Percentiles rank a stretch among this genome's conserved stretches.
phyloP scores from a whole-genome alignment of 805 yeast species.

The Yueomyces sinensis region DNA sequence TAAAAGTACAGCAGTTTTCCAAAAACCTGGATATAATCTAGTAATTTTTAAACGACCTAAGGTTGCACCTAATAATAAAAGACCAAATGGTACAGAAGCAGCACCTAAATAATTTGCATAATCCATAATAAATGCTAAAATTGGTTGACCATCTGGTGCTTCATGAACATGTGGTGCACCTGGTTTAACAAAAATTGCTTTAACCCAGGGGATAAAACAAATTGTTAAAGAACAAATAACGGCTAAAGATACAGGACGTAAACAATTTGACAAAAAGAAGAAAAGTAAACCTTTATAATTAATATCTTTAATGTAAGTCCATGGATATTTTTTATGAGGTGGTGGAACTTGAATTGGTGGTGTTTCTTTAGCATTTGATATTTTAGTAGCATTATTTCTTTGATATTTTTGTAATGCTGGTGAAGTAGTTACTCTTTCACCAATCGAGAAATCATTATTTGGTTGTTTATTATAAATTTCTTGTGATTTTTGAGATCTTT shows the following conservation, averaged over 20 bases:
- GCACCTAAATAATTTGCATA: constrained; percentile 65
- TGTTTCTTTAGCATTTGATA: constrained; percentile 23
- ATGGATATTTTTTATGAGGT: constrained; percentile 16
- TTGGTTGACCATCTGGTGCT: constrained; percentile 84
- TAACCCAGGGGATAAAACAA: constrained; percentile 81
- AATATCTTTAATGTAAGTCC: constrained; percentile 5
- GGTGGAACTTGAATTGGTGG: constrained; percentile 15
- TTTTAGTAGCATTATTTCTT: constrained; percentile 18
- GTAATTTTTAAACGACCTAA: constrained; percentile 60
- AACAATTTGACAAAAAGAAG: constrained; percentile 37
- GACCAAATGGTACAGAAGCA: constrained; percentile 85
- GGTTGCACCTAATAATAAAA: constrained; percentile 77
- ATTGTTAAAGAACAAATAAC: constrained; percentile 50
- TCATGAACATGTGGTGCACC: constrained; percentile 35
- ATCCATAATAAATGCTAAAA: constrained; percentile 78
- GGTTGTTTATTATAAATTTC: background rate
- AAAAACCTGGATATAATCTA: constrained; percentile 51
- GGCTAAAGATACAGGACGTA: constrained; percentile 63
- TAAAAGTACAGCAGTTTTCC: constrained; percentile 48
- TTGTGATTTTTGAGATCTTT: background rate
- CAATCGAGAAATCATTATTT: background rate
- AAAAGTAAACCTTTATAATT: constrained; percentile 8
- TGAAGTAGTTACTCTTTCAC: background rate
- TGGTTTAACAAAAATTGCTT: constrained; percentile 51
- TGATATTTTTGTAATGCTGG: constrained; percentile 7